Percentiles rank a stretch among this genome's conserved stretches.
Evolutionary conservation across 2,329 filamentous ascomycete species (phyloP).

Genomic region (Pseudonectria foliicola): DNA sequence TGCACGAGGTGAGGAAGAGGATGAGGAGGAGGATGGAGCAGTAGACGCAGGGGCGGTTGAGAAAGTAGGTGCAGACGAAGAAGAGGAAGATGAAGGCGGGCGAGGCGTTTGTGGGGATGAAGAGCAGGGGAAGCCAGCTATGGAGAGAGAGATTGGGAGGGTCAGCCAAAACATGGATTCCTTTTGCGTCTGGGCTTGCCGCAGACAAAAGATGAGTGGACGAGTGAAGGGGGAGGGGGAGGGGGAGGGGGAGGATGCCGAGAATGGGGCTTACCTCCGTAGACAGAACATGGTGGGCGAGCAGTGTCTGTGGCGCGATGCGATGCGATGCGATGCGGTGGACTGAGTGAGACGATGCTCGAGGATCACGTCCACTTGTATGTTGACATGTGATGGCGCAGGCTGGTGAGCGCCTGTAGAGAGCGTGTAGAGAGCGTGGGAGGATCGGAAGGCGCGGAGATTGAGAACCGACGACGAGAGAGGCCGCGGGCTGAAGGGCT

Average conservation of each 20-base stretch:
- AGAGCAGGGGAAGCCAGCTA: slow-evolving; percentile 81
- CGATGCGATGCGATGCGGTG: slow-evolving; percentile 4
- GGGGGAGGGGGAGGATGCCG: slow-evolving; percentile 2
- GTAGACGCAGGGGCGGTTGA: slow-evolving; percentile 95
- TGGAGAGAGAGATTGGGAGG: not conserved
- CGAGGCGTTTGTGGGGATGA: slow-evolving; percentile 80
- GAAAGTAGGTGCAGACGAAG: slow-evolving; percentile 88
- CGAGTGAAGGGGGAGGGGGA: too few species aligned
- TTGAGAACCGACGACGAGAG: too few species aligned
- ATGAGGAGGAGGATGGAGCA: slow-evolving; percentile 94
- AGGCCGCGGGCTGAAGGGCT: too few species aligned
- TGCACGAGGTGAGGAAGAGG: slow-evolving; percentile 84
- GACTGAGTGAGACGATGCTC: slow-evolving; percentile 1
- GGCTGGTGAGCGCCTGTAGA: too few species aligned
- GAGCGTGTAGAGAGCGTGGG: too few species aligned
- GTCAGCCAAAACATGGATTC: slow-evolving; percentile 12
- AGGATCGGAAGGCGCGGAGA: too few species aligned
- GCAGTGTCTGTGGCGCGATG: slow-evolving; percentile 3
- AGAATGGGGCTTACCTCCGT: slow-evolving; percentile 40
- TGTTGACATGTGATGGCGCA: too few species aligned
- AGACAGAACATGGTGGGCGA: slow-evolving; percentile 51
- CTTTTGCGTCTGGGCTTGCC: too few species aligned
- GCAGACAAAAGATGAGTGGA: too few species aligned
- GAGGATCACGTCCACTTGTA: too few species aligned
- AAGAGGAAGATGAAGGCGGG: slow-evolving; percentile 82